Evolutionary conservation across 225 moss, liverwort and hornwort species (phyloP).

Genomic region (Bryum argenteum): DNA sequence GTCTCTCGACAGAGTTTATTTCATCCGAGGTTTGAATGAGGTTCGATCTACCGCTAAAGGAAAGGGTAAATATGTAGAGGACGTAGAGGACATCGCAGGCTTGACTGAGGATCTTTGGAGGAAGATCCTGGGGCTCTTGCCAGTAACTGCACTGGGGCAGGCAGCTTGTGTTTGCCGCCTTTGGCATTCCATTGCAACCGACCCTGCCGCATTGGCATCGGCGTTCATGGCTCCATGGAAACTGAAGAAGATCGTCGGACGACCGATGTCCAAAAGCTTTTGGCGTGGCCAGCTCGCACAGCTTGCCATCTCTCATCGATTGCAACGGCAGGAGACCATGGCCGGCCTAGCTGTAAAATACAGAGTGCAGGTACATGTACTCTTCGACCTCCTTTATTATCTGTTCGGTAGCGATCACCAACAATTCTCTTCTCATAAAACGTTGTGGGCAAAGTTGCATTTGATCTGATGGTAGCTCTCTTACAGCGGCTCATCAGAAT

Average conservation of each 20-base stretch:
- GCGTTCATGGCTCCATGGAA: conserved; percentile 66
- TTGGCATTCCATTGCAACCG: conserved; percentile 63
- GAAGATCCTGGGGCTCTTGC: conserved; percentile 57
- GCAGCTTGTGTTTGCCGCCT: conserved; percentile 70
- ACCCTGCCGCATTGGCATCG: conserved; percentile 57
- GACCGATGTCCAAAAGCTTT: conserved; percentile 55
- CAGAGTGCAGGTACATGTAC: conserved; percentile 52
- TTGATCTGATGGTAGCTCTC: no score
- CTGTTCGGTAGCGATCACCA: no score
- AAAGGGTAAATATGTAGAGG: conserved; percentile 35
- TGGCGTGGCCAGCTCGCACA: conserved; percentile 66
- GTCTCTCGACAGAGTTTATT: conserved; percentile 25
- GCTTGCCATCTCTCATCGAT: conserved; percentile 56
- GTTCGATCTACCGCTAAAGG: conserved; percentile 24
- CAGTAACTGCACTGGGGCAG: conserved; percentile 51
- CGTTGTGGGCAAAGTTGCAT: neutral
- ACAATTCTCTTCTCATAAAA: neutral
- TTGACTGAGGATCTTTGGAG: conserved; percentile 64
- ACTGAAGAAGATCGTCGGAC: conserved; percentile 53
- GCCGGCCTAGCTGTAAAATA: conserved; percentile 64
- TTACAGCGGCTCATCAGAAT: no score
- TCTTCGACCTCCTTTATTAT: neutral
- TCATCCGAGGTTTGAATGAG: conserved; percentile 22
- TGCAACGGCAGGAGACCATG: conserved; percentile 66
- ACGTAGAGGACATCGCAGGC: conserved; percentile 31